A percentile compares a stretch with the other conserved stretches of the same genome.
Conservation (phyloP, 305 asterid species). For the Ajuga reptans region DNA sequence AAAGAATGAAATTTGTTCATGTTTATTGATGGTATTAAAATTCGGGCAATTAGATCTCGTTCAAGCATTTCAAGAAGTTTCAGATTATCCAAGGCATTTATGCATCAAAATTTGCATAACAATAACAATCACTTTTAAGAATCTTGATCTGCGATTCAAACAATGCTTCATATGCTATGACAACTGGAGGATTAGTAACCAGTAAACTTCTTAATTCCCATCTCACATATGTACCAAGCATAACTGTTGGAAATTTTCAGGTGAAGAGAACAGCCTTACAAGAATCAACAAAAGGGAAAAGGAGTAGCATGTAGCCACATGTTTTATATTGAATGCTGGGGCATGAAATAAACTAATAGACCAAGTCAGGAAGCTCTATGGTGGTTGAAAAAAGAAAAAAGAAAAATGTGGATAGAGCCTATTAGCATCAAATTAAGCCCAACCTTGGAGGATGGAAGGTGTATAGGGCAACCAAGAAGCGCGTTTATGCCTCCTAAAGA, state of each 20-base stretch:
- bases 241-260: not conserved
- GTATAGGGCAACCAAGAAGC: slow-evolving; percentile 85
- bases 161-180: not conserved
- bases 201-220: slow-evolving; percentile 4
- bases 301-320: not conserved
- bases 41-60: not conserved
- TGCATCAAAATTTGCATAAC: not conserved
- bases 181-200: slow-evolving; percentile 5
- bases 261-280: not conserved
- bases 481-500: slow-evolving; percentile 92
- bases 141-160: not conserved
- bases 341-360: slow-evolving; percentile 3
- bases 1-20: not conserved
- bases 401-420: not conserved
- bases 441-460: slow-evolving; percentile 88
- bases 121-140: not conserved
- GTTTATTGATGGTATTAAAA: not conserved
- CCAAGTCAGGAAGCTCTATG: not conserved
- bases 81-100: not conserved
- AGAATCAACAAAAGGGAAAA: not conserved
- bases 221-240: not conserved
- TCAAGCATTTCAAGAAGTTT: slow-evolving; percentile 1
- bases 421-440: slow-evolving; percentile 18
- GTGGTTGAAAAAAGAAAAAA: not conserved
- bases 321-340: not conserved